phyloP scores from a whole-genome alignment of 139 green algal genomes.

The Closterium sp. region DNA sequence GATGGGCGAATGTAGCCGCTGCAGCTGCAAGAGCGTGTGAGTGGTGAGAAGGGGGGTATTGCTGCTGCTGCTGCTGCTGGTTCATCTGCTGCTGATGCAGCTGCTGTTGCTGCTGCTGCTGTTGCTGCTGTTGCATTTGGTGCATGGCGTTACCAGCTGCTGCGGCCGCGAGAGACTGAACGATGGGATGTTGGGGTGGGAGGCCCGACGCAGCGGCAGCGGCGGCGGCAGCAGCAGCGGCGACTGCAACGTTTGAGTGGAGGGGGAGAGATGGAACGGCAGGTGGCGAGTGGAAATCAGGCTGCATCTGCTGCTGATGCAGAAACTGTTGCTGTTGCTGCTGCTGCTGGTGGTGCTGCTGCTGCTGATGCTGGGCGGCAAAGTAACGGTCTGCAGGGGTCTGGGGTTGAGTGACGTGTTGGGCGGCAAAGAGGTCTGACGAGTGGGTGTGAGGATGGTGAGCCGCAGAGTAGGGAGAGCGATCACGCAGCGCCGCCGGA shows the following conservation, averaged over 20 bases:
- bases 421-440: not conserved
- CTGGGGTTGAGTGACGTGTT: not conserved
- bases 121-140: not conserved
- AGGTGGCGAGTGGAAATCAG: not conserved
- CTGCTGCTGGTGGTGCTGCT: not conserved
- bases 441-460: not conserved
- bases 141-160: not conserved
- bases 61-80: not conserved
- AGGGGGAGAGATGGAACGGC: not conserved
- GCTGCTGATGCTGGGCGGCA: not conserved
- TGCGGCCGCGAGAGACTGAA: not conserved
- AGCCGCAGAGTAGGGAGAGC: not conserved
- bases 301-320: not conserved
- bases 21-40: not conserved
- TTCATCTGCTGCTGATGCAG: too few species aligned
- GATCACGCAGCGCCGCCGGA: not conserved
- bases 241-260: not conserved
- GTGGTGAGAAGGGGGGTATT: not conserved
- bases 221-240: not conserved
- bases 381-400: not conserved
- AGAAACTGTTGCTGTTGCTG: conserved; percentile 12
- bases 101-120: not conserved
- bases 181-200: not conserved
- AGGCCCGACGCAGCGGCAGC: not conserved
- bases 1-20: not conserved